Percentiles rank a stretch among this genome's conserved stretches.
Evolutionary conservation across 2,329 filamentous ascomycete species (phyloP).

Genomic region (Neocatenulostroma microsporum): DNA sequence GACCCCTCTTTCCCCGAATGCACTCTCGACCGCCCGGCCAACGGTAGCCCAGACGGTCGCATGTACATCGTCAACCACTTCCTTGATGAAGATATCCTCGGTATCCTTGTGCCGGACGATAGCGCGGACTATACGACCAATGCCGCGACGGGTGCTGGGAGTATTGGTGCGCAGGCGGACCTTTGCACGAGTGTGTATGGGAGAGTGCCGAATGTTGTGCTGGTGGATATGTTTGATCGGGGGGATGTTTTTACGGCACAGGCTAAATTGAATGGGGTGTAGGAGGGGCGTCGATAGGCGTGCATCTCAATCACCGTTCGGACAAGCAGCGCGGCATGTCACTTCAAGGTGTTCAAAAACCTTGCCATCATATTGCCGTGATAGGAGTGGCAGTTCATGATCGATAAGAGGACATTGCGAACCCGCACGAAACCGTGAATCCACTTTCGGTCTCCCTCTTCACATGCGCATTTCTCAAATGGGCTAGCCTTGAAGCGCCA

Average conservation of each 20-base stretch:
- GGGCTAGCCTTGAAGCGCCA: no score
- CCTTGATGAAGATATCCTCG: constrained; percentile 36
- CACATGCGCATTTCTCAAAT: no score
- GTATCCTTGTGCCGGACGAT: constrained; percentile 38
- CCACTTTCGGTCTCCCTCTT: no score
- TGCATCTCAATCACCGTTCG: no score
- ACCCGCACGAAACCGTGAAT: no score
- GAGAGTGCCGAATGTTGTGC: constrained; percentile 35
- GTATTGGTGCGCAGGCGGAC: constrained; percentile 37
- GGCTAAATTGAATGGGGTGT: constrained; percentile 31
- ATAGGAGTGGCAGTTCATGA: no score
- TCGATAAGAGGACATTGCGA: no score
- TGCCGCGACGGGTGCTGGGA: constrained; percentile 37
- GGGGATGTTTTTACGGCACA: constrained; percentile 37
- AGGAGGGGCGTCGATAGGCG: no score
- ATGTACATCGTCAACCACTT: constrained; percentile 47
- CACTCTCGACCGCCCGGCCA: constrained; percentile 37
- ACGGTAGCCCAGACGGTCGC: constrained; percentile 31
- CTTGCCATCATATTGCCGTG: no score
- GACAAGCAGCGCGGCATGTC: no score
- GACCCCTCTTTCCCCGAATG: constrained; percentile 36
- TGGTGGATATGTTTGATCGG: constrained; percentile 37
- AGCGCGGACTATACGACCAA: constrained; percentile 35
- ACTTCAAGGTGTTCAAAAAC: no score
- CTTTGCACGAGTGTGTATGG: constrained; percentile 34